Percentiles rank a stretch among this genome's conserved stretches.
Conservation (phyloP, 495 filamentous ascomycete species). For the Articulospora tetracladia region DNA sequence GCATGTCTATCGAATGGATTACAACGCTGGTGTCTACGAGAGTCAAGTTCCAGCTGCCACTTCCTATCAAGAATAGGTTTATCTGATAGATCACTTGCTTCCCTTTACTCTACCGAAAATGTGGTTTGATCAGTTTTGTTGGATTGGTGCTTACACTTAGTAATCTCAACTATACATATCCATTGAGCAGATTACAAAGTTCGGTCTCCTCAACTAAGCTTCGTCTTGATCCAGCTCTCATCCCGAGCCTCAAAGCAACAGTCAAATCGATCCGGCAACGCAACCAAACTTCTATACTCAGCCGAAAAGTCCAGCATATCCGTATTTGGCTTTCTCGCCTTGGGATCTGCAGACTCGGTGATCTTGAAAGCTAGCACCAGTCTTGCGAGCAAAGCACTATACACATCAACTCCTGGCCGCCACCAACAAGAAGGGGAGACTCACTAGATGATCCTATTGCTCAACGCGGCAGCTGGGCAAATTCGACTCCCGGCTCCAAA, state of each 20-base stretch:
- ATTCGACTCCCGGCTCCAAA: slow-evolving; percentile 6
- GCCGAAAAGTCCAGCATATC: slow-evolving; percentile 6
- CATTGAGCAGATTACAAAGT: too few species aligned
- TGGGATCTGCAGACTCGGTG: not conserved
- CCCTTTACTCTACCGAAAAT: too few species aligned
- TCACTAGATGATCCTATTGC: slow-evolving; percentile 11
- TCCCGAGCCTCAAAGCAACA: slow-evolving; percentile 1
- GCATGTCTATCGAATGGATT: too few species aligned
- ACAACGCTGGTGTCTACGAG: too few species aligned
- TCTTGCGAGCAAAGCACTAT: slow-evolving; percentile 3
- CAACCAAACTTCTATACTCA: slow-evolving; percentile 3
- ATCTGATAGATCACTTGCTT: too few species aligned
- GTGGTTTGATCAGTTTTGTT: too few species aligned
- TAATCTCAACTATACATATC: too few species aligned
- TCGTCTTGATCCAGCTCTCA: slow-evolving; percentile 3
- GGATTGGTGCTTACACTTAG: too few species aligned
- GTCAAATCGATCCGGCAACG: not conserved
- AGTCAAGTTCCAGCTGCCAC: too few species aligned
- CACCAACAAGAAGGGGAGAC: not conserved
- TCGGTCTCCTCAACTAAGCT: too few species aligned
- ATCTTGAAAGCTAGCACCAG: slow-evolving; percentile 5
- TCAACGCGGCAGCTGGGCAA: slow-evolving; percentile 3
- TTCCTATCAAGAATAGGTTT: too few species aligned
- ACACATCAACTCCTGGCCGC: not conserved
- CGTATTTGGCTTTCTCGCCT: not conserved